These are phyloP conservation scores for Pyrus betulifolia DNA, from an alignment of 306 rosid genomes.

Conservation along the genomic window DNA sequence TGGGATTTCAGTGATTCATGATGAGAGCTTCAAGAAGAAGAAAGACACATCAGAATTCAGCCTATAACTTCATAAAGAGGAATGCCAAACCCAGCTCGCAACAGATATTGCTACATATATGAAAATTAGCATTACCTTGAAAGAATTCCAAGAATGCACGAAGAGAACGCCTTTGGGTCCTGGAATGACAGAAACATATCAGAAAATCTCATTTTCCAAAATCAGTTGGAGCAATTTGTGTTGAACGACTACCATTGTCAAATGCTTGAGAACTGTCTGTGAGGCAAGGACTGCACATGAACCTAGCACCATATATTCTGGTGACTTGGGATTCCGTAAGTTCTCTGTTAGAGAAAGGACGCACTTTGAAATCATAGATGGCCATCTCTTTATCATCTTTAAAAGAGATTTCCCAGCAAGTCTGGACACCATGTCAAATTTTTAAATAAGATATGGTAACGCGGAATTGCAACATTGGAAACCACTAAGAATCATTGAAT, in stretches of 20 bases:
- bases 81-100: constrained; percentile 3
- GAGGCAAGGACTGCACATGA: constrained; percentile 93
- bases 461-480: not conserved
- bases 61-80: constrained; percentile 9
- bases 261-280: constrained; percentile 87
- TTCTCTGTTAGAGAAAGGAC: constrained; percentile 67
- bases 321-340: constrained; percentile 50
- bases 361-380: constrained; percentile 87
- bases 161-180: constrained; percentile 78
- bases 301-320: constrained; percentile 83
- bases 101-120: not conserved
- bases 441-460: constrained; percentile 34
- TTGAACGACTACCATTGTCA: constrained; percentile 56
- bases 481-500: not conserved
- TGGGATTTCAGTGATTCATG: constrained; percentile 95
- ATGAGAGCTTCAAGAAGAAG: constrained; percentile 73
- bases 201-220: constrained; percentile 14
- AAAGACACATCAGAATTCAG: constrained; percentile 14
- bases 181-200: constrained; percentile 34
- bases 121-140: constrained; percentile 57
- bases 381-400: constrained; percentile 94
- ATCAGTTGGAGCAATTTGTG: constrained; percentile 18
- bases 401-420: constrained; percentile 87
- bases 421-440: constrained; percentile 36
- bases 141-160: constrained; percentile 78